These are phyloP conservation scores for Fraxinus nigra DNA, from an alignment of 305 asterid genomes.

Conservation along the genomic window DNA sequence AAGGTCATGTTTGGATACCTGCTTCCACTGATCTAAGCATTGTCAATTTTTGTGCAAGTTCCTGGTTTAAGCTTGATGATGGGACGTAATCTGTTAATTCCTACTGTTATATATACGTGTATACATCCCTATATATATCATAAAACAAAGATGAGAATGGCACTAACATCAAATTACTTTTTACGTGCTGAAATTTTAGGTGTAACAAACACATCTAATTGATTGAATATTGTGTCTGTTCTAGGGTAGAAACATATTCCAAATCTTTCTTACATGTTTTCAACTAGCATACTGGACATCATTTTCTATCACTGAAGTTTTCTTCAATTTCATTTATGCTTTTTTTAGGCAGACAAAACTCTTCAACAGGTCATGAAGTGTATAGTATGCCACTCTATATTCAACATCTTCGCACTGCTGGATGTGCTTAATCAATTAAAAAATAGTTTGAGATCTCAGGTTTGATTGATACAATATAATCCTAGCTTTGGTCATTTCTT, in stretches of 20 bases:
- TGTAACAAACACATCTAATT: slow-evolving; percentile 7
- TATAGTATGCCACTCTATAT: slow-evolving; percentile 57
- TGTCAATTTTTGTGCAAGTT: slow-evolving; percentile 12
- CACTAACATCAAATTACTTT: slow-evolving; percentile 1
- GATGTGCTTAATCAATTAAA: slow-evolving; percentile 62
- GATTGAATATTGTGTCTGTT: neutral
- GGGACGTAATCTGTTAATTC: neutral
- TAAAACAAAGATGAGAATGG: neutral
- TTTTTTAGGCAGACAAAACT: slow-evolving; percentile 37
- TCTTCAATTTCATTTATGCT: slow-evolving; percentile 12
- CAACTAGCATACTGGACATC: neutral
- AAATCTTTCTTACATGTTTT: neutral
- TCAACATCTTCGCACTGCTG: slow-evolving; percentile 67
- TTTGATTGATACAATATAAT: slow-evolving; percentile 15
- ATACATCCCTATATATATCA: neutral
- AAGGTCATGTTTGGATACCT: slow-evolving; percentile 8
- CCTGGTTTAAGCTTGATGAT: neutral
- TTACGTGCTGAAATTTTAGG: neutral
- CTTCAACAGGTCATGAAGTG: slow-evolving; percentile 55
- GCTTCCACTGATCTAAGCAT: neutral
- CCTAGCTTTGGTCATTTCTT: neutral
- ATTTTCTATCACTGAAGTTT: slow-evolving; percentile 1
- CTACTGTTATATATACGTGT: neutral
- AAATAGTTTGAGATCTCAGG: slow-evolving; percentile 59
- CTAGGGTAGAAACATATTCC: neutral